Evolutionary conservation across 106 monocot species (phyloP), one percentile per base, ranked within the genome.

Genomic region (Phalaenopsis aphrodite): DNA sequence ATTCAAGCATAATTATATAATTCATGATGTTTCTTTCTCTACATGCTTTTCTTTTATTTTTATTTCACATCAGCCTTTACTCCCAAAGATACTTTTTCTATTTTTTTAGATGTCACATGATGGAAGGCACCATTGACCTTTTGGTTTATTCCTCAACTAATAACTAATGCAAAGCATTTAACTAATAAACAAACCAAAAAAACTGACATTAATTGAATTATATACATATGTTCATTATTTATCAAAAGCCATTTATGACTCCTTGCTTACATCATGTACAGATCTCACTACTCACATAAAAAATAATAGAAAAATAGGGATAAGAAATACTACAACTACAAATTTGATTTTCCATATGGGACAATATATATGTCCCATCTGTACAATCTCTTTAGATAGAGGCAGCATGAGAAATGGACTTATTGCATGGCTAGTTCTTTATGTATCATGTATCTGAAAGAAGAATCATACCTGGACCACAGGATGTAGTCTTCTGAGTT

Each of bases 371-470:
- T 39, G 38, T 12, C 38, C 1, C 36, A 39, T 38, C 14, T 69
- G 69, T 39, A 69, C 69, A 69, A 69, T 38, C 14, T 39, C 14
- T 69, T 39, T 11, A 21, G 6, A 61, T 61, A n/a, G n/a, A 61
- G 39, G 69, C 38, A 11, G 21, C 39, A 45, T 49, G 48, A 76
- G 11, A 30, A 76, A 52, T 3, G 24, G 0, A 76, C 47, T 41
- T 81, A 78, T 65, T 81, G 64, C 55, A 86, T 85, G 12, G 85
- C 87, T 81, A 94, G 82, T 86, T 87, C 90, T 90, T 83, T 87
- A 78, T 92, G 89, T 55, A 97, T 81, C 78, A 89, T 57, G 72
- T 90, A 97, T 86, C 92, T 90, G 85, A 97, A 97, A 72, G 84
- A 80, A 21, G 87, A 87, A 41, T 88, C 89, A 85, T 92, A 90